These are phyloP conservation scores for Triticum timopheevii DNA, from an alignment of 176 grass and related monocot species.

Conservation along the genomic window DNA sequence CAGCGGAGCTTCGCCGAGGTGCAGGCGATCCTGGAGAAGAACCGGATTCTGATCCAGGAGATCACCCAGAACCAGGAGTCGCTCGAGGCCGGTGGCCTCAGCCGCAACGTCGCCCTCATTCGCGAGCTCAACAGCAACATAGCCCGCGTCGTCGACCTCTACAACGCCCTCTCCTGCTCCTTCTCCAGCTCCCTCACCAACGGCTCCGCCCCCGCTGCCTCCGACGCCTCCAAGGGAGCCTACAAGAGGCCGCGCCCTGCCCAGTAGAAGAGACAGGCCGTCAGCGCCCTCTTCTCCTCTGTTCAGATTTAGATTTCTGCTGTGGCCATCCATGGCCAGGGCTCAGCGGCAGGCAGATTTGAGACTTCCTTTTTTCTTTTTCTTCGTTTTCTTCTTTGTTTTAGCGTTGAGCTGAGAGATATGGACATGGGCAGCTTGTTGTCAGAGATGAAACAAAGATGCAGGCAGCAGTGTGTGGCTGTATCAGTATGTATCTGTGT, in stretches of 20 bases:
- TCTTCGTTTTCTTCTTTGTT: neutral
- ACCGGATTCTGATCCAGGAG: slow-evolving; percentile 57
- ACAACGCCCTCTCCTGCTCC: slow-evolving; percentile 46
- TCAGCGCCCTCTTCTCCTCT: neutral
- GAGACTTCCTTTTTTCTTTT: neutral
- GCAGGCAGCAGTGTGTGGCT: neutral
- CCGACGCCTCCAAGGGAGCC: neutral
- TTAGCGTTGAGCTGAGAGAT: neutral
- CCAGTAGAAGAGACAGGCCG: neutral
- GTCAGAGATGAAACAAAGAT: neutral
- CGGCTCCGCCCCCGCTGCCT: neutral
- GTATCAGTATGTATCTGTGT: neutral
- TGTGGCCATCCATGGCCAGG: neutral
- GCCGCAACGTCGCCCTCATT: slow-evolving; percentile 57
- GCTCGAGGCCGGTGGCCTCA: slow-evolving; percentile 43
- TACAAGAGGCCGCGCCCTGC: slow-evolving; percentile 32
- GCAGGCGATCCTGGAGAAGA: slow-evolving; percentile 60
- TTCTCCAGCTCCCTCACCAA: slow-evolving; percentile 31
- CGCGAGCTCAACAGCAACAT: slow-evolving; percentile 69
- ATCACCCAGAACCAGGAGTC: slow-evolving; percentile 69
- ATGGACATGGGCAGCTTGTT: neutral
- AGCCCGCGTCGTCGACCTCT: slow-evolving; percentile 50
- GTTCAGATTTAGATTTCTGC: neutral
- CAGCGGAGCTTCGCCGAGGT: slow-evolving; percentile 46
- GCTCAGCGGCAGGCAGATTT: neutral